phyloP scores from a whole-genome alignment of 2,329 filamentous ascomycete species.

The Xylaria sp. region DNA sequence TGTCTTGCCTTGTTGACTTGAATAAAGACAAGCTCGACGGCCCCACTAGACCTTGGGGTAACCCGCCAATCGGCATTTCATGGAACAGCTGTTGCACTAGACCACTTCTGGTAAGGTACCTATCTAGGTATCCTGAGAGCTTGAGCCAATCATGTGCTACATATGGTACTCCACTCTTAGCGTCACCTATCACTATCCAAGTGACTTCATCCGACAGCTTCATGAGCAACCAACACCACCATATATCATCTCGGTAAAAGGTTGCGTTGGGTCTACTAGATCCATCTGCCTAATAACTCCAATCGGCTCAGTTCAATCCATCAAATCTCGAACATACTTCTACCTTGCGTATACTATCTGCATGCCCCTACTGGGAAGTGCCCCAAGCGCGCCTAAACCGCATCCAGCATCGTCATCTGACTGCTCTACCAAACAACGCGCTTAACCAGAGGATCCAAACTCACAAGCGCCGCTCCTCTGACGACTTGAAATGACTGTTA shows the following conservation, averaged over 20 bases:
- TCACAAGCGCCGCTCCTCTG: slow-evolving; percentile 21
- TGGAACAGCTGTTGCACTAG: neutral
- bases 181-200: slow-evolving; percentile 6
- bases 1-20: slow-evolving; percentile 35
- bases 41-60: slow-evolving; percentile 30
- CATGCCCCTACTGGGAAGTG: slow-evolving; percentile 1
- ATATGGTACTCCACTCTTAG: neutral
- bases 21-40: slow-evolving; percentile 18
- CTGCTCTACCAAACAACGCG: slow-evolving; percentile 15
- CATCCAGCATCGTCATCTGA: neutral
- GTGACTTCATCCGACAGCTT: slow-evolving; percentile 18
- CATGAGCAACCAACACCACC: neutral
- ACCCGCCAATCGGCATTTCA: slow-evolving; percentile 31
- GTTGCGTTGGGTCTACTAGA: neutral
- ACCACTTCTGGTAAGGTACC: neutral
- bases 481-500: slow-evolving; percentile 10
- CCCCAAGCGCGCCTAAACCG: slow-evolving; percentile 25
- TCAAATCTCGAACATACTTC: neutral
- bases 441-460: slow-evolving; percentile 5
- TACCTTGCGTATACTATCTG: neutral
- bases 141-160: slow-evolving; percentile 27
- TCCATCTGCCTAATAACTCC: slow-evolving; percentile 2
- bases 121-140: slow-evolving; percentile 21
- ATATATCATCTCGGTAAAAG: slow-evolving; percentile 11
- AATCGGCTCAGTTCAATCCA: slow-evolving; percentile 3